Percentiles rank a stretch among this genome's conserved stretches.
phyloP scores from a whole-genome alignment of 176 grass and related monocot genomes.

The Paspalum vaginatum region DNA sequence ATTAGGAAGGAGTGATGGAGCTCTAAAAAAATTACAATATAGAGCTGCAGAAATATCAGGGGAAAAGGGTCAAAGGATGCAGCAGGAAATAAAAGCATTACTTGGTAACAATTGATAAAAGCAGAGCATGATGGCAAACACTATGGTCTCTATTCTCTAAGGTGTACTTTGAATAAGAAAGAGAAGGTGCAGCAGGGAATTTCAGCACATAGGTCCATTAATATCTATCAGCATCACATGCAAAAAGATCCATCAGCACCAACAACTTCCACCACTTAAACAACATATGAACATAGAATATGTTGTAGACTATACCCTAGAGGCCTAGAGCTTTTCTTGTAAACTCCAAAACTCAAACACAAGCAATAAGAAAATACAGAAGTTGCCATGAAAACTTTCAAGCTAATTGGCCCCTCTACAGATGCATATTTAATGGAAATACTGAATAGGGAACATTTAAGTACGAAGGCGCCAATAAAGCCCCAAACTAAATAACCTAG shows the following conservation, averaged over 20 bases:
- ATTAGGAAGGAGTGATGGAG: slow-evolving; percentile 86
- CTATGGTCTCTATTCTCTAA: slow-evolving; percentile 6
- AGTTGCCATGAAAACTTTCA: neutral
- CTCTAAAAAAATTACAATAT: slow-evolving; percentile 74
- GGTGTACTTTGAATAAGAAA: slow-evolving; percentile 2
- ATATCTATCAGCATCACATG: neutral
- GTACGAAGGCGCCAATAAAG: neutral
- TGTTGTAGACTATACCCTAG: neutral
- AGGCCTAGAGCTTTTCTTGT: slow-evolving; percentile 5
- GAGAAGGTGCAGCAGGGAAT: neutral
- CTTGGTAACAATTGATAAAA: slow-evolving; percentile 29
- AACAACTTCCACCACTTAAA: neutral
- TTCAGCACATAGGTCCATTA: slow-evolving; percentile 6
- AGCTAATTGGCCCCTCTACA: neutral
- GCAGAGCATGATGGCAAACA: neutral
- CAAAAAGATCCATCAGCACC: neutral
- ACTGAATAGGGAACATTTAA: neutral
- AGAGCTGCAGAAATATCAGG: slow-evolving; percentile 53
- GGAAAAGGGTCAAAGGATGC: neutral
- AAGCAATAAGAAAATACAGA: neutral
- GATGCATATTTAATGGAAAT: slow-evolving; percentile 1
- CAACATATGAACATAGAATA: slow-evolving; percentile 24
- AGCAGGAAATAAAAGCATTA: slow-evolving; percentile 20
- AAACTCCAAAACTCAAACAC: neutral
- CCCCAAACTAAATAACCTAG: neutral